These are phyloP conservation scores for Fusarium nygamai DNA, from an alignment of 2,329 filamentous ascomycete species.

Conservation along the genomic window DNA sequence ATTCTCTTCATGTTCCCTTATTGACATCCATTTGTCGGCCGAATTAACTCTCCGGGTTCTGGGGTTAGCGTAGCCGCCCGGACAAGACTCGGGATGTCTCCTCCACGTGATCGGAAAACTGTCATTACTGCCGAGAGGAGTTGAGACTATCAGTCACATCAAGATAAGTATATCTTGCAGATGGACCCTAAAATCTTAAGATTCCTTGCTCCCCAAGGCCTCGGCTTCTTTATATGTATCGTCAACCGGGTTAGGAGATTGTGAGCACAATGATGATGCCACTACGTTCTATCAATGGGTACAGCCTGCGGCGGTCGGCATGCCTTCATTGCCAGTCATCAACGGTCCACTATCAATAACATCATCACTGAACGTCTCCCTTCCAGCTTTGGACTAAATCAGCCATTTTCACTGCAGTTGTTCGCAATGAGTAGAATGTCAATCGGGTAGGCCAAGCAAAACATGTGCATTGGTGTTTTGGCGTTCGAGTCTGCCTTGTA, in stretches of 20 bases:
- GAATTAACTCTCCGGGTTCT: not conserved
- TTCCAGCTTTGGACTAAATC: accelerated
- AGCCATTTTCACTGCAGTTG: accelerated
- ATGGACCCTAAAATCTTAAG: not conserved
- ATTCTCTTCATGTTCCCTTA: too few relatives aligned
- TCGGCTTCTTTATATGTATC: accelerated
- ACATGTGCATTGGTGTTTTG: accelerated
- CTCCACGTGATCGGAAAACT: constrained; percentile 25
- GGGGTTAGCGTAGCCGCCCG: not conserved
- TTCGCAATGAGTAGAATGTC: accelerated
- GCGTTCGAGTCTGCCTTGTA: not conserved
- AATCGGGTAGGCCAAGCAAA: not conserved
- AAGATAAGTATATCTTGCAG: not conserved
- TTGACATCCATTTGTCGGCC: not conserved
- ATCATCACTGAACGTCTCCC: accelerated
- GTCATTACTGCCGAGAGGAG: not conserved
- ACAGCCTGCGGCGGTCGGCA: too few relatives aligned
- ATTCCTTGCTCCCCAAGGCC: accelerated
- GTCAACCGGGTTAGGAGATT: not conserved
- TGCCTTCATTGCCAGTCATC: too few relatives aligned
- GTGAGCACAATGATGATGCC: accelerated
- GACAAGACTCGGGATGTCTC: not conserved
- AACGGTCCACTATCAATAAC: too few relatives aligned
- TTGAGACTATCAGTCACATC: not conserved
- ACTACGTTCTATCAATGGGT: accelerated